Evolutionary conservation across 2,329 filamentous ascomycete genomes (phyloP), one percentile per base, ranked within the genome.

Genomic region (Penicillium decumbens): DNA sequence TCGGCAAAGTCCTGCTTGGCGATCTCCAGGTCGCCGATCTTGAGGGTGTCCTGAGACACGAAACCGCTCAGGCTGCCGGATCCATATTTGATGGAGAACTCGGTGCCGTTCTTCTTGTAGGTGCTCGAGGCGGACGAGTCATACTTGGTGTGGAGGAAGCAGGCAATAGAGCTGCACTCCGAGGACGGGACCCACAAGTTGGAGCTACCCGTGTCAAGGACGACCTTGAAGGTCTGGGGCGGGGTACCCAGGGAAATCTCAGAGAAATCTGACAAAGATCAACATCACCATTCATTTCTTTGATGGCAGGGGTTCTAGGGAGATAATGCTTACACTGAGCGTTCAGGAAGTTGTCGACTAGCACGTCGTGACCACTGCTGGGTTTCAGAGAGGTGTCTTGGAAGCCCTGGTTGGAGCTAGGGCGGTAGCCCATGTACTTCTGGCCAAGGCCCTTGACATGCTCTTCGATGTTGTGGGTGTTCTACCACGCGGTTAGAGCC

Each of bases 131-230:
- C 77, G 32, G 85, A 87, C 50, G 90, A 93, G 75, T 97, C 90
- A 77, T 97, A 98, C 78, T 95, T 98, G 74, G 75, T 84, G 80
- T 98, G 93, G 53, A 98, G 84, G 76, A 92, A 98, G 82, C 93
- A 98, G 58, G 93, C 95, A 68, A 98, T 98, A 68, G 91, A 96
- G 68, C 82, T 85, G 74, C 95, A 98, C 68, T 89, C 80, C 49
- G 82, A 79, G 23, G 91, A 95, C 33, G 95, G 95, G 53, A 98
- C 91, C 95, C 95, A 98, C 57, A 98, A 82, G 80, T 98, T 98
- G 72, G 93, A 97, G 80, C 90, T 96, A 65, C 93, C 93, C 25
- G 93, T 98, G 73, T 98, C 93, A 58, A 98, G 86, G 58, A 98
- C 87, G 61, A 98, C 95, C 82, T 98, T 98, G 84, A 98, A 98